Conservation (phyloP, 345 rosid species). For the Lenwebbia sp. region DNA sequence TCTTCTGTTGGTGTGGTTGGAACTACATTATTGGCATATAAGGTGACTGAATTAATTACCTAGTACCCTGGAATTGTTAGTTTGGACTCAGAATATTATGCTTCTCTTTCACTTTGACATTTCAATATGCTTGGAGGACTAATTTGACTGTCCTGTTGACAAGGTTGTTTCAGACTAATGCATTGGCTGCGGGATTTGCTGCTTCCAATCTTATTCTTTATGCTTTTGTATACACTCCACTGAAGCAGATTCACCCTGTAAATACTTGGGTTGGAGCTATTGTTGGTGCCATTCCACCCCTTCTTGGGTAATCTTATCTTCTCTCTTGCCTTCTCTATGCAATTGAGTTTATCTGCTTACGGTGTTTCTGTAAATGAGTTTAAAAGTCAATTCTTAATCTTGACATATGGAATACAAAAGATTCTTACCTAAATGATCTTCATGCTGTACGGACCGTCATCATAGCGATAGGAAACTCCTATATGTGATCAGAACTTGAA, state of each 20-base stretch:
- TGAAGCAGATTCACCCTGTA: constrained; percentile 96
- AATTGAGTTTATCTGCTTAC: neutral
- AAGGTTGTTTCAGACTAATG: constrained; percentile 90
- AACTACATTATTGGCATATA: constrained; percentile 60
- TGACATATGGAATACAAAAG: neutral
- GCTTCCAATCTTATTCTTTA: constrained; percentile 69
- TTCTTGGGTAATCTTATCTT: constrained; percentile 58
- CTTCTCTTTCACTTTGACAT: neutral
- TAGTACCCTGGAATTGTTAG: neutral
- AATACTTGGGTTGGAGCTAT: constrained; percentile 99
- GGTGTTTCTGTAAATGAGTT: neutral
- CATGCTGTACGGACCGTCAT: neutral
- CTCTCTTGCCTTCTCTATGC: neutral
- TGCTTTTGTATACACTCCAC: constrained; percentile 71
- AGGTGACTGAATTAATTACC: constrained; percentile 39
- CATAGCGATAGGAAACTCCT: neutral
- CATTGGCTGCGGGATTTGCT: constrained; percentile 83
- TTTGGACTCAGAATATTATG: neutral
- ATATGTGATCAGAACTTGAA: neutral
- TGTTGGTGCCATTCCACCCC: constrained; percentile 98
- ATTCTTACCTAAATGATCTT: neutral
- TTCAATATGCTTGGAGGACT: constrained; percentile 1
- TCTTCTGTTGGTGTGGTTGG: constrained; percentile 64
- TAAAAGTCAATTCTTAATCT: neutral
- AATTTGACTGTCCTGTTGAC: constrained; percentile 26